Evolutionary conservation across 2,329 filamentous ascomycete genomes (phyloP).

Genomic region (Aspergillus glaucus): DNA sequence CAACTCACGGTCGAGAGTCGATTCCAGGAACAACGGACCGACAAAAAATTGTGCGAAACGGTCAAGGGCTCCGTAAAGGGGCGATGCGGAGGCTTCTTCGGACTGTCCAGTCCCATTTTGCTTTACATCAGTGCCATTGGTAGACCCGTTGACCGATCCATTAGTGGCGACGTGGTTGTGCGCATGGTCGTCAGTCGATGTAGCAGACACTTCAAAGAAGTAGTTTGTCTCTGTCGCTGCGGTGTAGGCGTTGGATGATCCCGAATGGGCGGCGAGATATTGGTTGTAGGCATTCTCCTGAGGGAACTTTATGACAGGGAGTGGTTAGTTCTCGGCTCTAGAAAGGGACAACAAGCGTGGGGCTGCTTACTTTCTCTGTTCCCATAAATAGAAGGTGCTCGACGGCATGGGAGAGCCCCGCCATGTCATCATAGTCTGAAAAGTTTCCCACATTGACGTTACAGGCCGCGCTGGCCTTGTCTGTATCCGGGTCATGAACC

Average conservation of each 20-base stretch:
- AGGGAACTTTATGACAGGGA: slow-evolving; percentile 57
- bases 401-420: slow-evolving; percentile 90
- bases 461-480: slow-evolving; percentile 92
- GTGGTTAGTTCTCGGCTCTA: slow-evolving; percentile 1
- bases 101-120: slow-evolving; percentile 9
- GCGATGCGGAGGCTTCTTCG: slow-evolving; percentile 37
- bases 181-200: slow-evolving; percentile 43
- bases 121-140: slow-evolving; percentile 13
- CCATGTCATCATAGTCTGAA: slow-evolving; percentile 84
- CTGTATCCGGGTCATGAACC: slow-evolving; percentile 88
- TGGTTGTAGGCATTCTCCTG: slow-evolving; percentile 93
- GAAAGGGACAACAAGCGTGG: neutral
- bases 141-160: slow-evolving; percentile 19
- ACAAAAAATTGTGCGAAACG: slow-evolving; percentile 94
- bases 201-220: slow-evolving; percentile 90
- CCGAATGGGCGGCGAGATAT: slow-evolving; percentile 84
- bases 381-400: slow-evolving; percentile 98
- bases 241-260: slow-evolving; percentile 92
- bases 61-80: slow-evolving; percentile 75
- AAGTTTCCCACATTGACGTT: slow-evolving; percentile 97
- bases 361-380: slow-evolving; percentile 68
- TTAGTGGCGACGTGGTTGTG: slow-evolving; percentile 22
- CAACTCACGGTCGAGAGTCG: slow-evolving; percentile 79
- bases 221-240: slow-evolving; percentile 93
- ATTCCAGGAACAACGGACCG: slow-evolving; percentile 75